phyloP scores from a whole-genome alignment of 2,329 filamentous ascomycete species.

The Lasiodiplodia theobromae region DNA sequence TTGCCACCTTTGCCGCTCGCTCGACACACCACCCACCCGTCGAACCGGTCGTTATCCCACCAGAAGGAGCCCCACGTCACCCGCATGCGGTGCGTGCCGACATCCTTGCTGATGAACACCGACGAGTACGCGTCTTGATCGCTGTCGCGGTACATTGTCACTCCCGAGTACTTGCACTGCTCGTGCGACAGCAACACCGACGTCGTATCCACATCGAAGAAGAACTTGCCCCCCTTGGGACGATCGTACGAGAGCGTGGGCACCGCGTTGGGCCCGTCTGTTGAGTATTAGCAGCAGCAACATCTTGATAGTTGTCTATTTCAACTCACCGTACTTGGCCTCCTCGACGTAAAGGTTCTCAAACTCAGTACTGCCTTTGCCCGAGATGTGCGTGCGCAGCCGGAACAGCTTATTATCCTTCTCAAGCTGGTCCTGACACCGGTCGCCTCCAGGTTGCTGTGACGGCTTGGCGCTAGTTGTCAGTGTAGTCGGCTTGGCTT shows the following conservation, averaged over 20 bases:
- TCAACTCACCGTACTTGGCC: neutral
- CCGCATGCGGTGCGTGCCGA: conserved; percentile 25
- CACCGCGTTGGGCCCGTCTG: neutral
- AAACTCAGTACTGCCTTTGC: neutral
- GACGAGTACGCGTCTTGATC: conserved; percentile 22
- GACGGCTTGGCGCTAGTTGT: neutral
- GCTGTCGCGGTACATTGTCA: conserved; percentile 8
- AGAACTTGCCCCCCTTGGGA: neutral
- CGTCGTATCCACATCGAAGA: conserved; percentile 1
- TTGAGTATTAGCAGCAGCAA: too few relatives aligned
- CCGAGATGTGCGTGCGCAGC: conserved; percentile 12
- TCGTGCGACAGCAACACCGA: conserved; percentile 12
- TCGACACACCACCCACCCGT: conserved; percentile 24
- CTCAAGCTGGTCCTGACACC: neutral
- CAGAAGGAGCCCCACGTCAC: conserved; percentile 1
- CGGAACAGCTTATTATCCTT: neutral
- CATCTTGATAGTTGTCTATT: neutral
- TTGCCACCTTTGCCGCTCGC: neutral
- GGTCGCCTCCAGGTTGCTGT: neutral
- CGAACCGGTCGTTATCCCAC: conserved; percentile 30
- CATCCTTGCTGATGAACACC: conserved; percentile 19
- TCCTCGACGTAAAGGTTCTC: conserved; percentile 15
- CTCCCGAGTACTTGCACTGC: conserved; percentile 5
- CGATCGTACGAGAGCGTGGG: neutral
- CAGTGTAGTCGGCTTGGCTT: neutral